These are phyloP conservation scores for Globisporangium mamillatum DNA, from an alignment of 352 stramenopile species.

Conservation along the genomic window DNA sequence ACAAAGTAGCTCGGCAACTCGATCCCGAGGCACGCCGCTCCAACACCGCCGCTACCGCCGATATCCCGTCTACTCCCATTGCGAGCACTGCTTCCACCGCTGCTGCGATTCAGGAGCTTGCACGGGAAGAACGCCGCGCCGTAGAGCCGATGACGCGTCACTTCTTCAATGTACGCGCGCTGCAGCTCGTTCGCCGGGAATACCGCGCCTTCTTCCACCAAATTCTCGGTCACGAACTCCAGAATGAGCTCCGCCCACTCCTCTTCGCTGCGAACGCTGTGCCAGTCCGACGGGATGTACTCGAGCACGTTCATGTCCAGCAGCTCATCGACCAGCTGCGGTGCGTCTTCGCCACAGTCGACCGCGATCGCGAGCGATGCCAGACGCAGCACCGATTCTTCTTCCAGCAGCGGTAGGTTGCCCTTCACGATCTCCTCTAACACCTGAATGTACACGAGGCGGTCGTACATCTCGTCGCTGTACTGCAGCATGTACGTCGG, in stretches of 20 bases:
- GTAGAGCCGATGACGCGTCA: conserved; percentile 80
- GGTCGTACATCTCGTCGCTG: conserved; percentile 80
- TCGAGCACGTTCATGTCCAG: conserved; percentile 74
- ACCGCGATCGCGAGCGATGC: conserved; percentile 79
- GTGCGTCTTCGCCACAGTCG: conserved; percentile 63
- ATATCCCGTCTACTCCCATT: conserved; percentile 24
- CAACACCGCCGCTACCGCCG: conserved; percentile 14
- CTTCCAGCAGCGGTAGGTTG: conserved; percentile 77
- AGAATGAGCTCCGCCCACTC: conserved; percentile 82
- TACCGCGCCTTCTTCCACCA: conserved; percentile 41
- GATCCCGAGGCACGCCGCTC: conserved; percentile 31
- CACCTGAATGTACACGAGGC: conserved; percentile 88
- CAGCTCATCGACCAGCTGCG: conserved; percentile 53
- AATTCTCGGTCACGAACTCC: conserved; percentile 47
- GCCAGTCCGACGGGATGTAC: conserved; percentile 85
- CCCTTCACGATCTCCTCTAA: conserved; percentile 91
- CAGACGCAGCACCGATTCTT: conserved; percentile 76
- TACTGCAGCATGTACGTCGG: conserved; percentile 81
- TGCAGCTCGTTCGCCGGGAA: conserved; percentile 60
- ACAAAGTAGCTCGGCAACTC: conserved; percentile 86
- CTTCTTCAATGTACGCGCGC: conserved; percentile 82
- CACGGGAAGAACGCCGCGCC: conserved; percentile 88
- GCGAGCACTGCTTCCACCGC: conserved; percentile 18
- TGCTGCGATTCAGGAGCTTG: conserved; percentile 45
- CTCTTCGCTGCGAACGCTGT: conserved; percentile 57